phyloP scores from a whole-genome alignment of 208 protist species.

The Crithidia brevicula region DNA sequence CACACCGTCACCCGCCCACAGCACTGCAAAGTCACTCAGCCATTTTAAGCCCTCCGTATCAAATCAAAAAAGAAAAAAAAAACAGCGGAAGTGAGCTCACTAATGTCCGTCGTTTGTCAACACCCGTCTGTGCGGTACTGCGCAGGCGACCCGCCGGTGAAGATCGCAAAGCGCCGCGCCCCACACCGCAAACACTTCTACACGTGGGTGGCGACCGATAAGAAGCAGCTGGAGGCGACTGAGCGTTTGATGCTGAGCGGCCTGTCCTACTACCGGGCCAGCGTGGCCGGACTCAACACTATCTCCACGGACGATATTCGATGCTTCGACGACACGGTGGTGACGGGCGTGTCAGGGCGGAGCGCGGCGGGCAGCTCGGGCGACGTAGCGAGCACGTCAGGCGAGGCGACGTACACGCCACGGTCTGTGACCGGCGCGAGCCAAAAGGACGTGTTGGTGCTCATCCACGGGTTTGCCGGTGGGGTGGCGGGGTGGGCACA shows the following conservation, averaged over 20 bases:
- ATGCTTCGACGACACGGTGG: constrained; percentile 10
- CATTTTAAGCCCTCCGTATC: no score
- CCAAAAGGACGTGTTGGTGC: constrained; percentile 36
- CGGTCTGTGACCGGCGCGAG: not conserved
- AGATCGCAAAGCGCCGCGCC: constrained; percentile 3
- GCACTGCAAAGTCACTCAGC: no score
- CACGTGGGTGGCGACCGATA: constrained; percentile 46
- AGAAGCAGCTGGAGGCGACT: constrained; percentile 24
- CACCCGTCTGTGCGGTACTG: not conserved
- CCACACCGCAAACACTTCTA: constrained; percentile 43
- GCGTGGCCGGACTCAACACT: constrained; percentile 58
- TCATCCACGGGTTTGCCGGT: constrained; percentile 76
- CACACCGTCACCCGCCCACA: no score
- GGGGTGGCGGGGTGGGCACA: constrained; percentile 67
- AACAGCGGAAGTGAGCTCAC: not conserved
- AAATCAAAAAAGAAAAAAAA: no score
- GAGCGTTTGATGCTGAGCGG: constrained; percentile 41
- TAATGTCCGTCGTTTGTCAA: constrained; percentile 12
- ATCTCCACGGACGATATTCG: constrained; percentile 52
- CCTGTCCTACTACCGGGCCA: constrained; percentile 36
- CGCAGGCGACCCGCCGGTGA: not conserved
- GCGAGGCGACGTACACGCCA: not conserved
- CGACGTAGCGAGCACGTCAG: not conserved
- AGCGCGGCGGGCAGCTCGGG: not conserved
- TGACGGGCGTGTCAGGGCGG: not conserved